Conservation (phyloP, 352 stramenopile species). For the Poterioochromonas sp. region DNA sequence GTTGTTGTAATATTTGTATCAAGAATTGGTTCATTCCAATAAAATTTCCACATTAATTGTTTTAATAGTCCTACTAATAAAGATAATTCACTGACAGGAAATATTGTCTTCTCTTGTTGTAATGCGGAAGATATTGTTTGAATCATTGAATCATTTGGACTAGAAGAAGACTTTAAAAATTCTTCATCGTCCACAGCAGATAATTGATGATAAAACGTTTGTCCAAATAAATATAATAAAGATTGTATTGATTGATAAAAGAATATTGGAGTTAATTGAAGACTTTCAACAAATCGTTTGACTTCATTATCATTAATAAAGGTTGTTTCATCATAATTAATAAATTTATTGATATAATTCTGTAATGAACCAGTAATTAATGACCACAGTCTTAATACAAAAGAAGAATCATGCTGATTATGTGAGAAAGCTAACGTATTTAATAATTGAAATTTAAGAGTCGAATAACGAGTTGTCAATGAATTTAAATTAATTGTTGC, state of each 20-base stretch:
- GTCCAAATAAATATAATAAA: neutral
- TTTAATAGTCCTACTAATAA: neutral
- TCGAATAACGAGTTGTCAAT: too few species aligned
- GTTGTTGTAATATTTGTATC: neutral
- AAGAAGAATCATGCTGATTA: too few species aligned
- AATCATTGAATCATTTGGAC: neutral
- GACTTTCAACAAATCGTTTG: neutral
- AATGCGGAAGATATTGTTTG: neutral
- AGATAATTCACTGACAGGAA: neutral
- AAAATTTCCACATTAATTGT: neutral
- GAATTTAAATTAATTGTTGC: too few species aligned
- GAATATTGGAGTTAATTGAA: neutral
- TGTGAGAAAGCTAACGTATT: too few species aligned
- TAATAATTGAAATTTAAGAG: too few species aligned
- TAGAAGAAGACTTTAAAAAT: neutral
- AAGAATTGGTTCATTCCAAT: neutral
- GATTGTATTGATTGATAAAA: neutral
- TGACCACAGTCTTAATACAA: too few species aligned
- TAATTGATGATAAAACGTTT: neutral
- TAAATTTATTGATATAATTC: too few species aligned
- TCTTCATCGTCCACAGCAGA: conserved; percentile 13
- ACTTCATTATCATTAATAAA: neutral
- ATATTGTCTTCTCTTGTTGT: too few species aligned
- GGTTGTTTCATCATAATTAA: neutral
- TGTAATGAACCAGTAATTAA: too few species aligned